Conservation (phyloP, 176 grass and related monocot genomes). For the Alloteropsis semialata region DNA sequence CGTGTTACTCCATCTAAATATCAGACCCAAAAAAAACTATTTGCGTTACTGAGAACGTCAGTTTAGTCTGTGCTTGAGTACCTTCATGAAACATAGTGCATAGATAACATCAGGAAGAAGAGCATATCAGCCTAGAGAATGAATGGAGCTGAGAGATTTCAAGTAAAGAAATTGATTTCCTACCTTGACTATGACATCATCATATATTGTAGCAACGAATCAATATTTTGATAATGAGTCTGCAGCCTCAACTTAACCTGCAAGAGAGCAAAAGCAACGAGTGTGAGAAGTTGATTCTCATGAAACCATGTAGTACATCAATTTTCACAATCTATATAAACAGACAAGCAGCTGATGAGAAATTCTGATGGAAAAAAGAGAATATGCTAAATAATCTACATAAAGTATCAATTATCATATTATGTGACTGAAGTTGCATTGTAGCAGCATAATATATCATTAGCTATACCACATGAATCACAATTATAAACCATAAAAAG, state of each 20-base stretch:
- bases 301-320: background rate
- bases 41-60: background rate
- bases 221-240: slow-evolving; percentile 90
- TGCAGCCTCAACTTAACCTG: slow-evolving; percentile 89
- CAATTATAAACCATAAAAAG: background rate
- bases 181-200: slow-evolving; percentile 65
- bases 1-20: background rate
- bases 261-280: slow-evolving; percentile 12
- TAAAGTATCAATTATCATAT: slow-evolving; percentile 10
- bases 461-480: background rate
- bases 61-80: background rate
- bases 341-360: background rate
- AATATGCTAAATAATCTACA: background rate
- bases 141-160: background rate
- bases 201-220: slow-evolving; percentile 76
- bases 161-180: background rate
- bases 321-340: background rate
- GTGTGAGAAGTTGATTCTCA: slow-evolving; percentile 6
- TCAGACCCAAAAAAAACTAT: background rate
- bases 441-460: background rate
- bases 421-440: slow-evolving; percentile 5
- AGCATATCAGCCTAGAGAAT: background rate
- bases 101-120: background rate
- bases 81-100: too few species aligned
- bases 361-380: background rate